Percentiles rank a stretch among this genome's conserved stretches.
phyloP scores from a whole-genome alignment of 73 alveolate genomes.

The Strombidium stylifer region DNA sequence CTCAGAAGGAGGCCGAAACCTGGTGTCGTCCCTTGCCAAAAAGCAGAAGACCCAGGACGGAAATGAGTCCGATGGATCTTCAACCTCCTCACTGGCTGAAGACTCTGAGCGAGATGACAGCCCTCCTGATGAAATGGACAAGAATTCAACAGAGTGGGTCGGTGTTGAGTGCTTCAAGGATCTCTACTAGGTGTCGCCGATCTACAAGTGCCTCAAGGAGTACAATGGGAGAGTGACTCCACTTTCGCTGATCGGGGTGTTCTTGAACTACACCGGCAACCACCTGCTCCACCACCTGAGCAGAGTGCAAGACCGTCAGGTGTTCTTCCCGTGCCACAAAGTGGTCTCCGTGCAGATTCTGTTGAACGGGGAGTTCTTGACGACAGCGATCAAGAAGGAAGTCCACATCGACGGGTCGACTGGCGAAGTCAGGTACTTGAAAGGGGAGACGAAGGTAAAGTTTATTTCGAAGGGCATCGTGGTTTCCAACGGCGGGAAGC shows the following conservation, averaged over 20 bases:
- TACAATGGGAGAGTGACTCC: conserved; percentile 28
- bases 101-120: too few species aligned
- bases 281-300: conserved; percentile 15
- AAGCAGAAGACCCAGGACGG: too few species aligned
- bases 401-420: not conserved
- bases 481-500: conserved; percentile 40
- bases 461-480: conserved; percentile 35
- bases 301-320: not conserved
- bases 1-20: not conserved
- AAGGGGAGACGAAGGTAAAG: not conserved
- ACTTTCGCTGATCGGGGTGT: conserved; percentile 34
- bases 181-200: conserved; percentile 5
- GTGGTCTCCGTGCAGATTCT: conserved; percentile 13
- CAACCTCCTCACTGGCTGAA: too few species aligned
- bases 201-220: not conserved
- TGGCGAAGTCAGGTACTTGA: not conserved
- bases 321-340: conserved; percentile 42
- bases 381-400: conserved; percentile 10
- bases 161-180: conserved; percentile 8
- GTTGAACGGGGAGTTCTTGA: conserved; percentile 25
- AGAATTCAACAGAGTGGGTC: not conserved
- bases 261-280: conserved; percentile 45
- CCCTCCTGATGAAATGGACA: too few species aligned
- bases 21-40: too few species aligned
- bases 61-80: too few species aligned